These are phyloP conservation scores for Gonapodya prolifera DNA, from an alignment of 192 early-diverging fungal species.

Conservation along the genomic window DNA sequence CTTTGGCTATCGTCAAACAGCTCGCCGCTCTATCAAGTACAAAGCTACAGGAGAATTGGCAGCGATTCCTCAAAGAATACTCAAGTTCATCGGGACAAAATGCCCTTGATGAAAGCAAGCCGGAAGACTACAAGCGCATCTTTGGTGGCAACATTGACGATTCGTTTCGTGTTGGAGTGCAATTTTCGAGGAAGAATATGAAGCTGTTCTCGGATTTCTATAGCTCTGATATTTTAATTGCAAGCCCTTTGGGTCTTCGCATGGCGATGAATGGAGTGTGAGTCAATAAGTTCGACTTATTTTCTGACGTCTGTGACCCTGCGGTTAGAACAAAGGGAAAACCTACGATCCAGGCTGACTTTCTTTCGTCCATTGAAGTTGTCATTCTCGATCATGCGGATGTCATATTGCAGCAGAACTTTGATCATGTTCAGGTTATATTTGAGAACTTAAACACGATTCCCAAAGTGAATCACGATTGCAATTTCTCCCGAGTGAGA, in stretches of 20 bases:
- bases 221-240: slow-evolving; percentile 77
- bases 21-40: slow-evolving; percentile 64
- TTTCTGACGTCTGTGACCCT: background rate
- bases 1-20: slow-evolving; percentile 61
- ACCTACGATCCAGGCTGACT: slow-evolving; percentile 51
- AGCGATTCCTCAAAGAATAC: background rate
- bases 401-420: slow-evolving; percentile 93
- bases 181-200: slow-evolving; percentile 72
- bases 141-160: slow-evolving; percentile 96
- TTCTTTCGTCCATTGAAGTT: slow-evolving; percentile 83
- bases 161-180: slow-evolving; percentile 82
- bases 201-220: slow-evolving; percentile 86
- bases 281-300: background rate
- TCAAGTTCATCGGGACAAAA: slow-evolving; percentile 4
- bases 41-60: slow-evolving; percentile 46
- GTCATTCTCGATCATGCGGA: slow-evolving; percentile 78
- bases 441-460: slow-evolving; percentile 75
- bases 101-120: slow-evolving; percentile 3
- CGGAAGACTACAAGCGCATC: slow-evolving; percentile 61
- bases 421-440: slow-evolving; percentile 83
- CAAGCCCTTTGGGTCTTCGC: slow-evolving; percentile 81
- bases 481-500: slow-evolving; percentile 87
- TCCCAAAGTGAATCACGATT: slow-evolving; percentile 82
- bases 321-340: background rate
- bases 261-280: slow-evolving; percentile 73